Conservation (phyloP, 495 filamentous ascomycete genomes). For the Neurospora terricola region DNA sequence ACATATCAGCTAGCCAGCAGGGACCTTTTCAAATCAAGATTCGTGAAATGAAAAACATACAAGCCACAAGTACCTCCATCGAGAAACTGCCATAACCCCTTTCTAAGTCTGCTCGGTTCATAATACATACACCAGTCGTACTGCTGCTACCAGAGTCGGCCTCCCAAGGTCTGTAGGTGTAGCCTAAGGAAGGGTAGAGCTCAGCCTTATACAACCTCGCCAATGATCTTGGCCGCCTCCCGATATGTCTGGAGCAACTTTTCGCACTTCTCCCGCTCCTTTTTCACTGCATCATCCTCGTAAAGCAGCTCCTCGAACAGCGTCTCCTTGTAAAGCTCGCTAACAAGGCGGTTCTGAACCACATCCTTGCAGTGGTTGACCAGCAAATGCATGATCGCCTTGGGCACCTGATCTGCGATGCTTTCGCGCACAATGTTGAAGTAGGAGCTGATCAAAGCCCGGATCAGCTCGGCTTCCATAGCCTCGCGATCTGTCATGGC, state of each 20-base stretch:
- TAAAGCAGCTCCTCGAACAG: slow-evolving; percentile 89
- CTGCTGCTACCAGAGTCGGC: neutral
- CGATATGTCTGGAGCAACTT: slow-evolving; percentile 87
- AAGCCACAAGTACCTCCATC: neutral
- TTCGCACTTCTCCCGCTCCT: slow-evolving; percentile 96
- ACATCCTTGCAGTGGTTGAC: slow-evolving; percentile 98
- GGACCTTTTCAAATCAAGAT: neutral
- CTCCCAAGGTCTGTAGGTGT: neutral
- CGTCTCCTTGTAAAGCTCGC: slow-evolving; percentile 89
- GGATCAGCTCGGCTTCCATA: slow-evolving; percentile 94
- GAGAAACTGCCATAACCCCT: neutral
- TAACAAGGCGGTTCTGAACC: slow-evolving; percentile 92
- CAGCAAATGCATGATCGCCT: slow-evolving; percentile 96
- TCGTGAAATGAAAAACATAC: neutral
- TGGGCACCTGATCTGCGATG: slow-evolving; percentile 95
- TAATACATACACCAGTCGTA: neutral
- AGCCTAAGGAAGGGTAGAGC: neutral
- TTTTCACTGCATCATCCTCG: slow-evolving; percentile 94
- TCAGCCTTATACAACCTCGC: slow-evolving; percentile 71
- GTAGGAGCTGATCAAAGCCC: slow-evolving; percentile 90
- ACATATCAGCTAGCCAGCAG: neutral
- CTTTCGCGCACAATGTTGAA: slow-evolving; percentile 97
- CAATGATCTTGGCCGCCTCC: slow-evolving; percentile 94
- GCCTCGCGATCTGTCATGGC: slow-evolving; percentile 90
- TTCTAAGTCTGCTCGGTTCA: neutral